Base-by-base conservation (phyloP, 2,329 filamentous ascomycete genomes). In the Sclerotinia glacialis region DNA sequence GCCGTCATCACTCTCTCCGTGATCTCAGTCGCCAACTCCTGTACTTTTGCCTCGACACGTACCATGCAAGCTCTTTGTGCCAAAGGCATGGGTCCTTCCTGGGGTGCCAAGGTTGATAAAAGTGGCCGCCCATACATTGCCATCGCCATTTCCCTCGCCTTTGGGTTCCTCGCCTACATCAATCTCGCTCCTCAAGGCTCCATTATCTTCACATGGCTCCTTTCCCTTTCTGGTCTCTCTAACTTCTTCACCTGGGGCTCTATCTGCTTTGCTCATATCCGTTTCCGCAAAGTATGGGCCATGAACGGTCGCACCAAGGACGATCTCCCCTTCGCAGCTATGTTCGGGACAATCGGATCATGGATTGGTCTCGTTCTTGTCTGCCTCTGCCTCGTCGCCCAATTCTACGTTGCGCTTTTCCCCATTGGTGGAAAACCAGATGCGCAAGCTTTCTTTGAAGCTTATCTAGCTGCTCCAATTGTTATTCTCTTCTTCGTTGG, bases 61-160 rank as follows among this genome's bases (percentile, higher is more conserved):
- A 97, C 93, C 3, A 86, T 98, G 7, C 92, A 93, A 53, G 93
- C 93, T 14, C 85, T 97, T 1, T 93, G 93, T 54, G 93, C 97
- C 76, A 91, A 95, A 77, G 85, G 88, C 65, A 92, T 96, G 77
- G 93, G 91, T 0, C 93, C 93, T 14, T 83, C 81, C 68, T 82
- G 93, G 71, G 82, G 96, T 47, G 86, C 86, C 67, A 96, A 93
- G 78, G 88, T 95, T 74, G 93, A 94, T 80, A 87, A 88, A 61
- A 85, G 88, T 68, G 93, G 93, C 53, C 89, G 93, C 7, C 94
- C 90, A 9, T 76, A 87, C 26, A 82, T 81, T 70, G 83, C 83
- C 62, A 53, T 72, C 85, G n/a, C 71, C 23, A 75, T 80, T 31
- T 86, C 60, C 81, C 83, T 71, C 77, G 85, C n/a, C 75, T 76